Evolutionary conservation across 2,329 filamentous ascomycete genomes (phyloP).

Genomic region (Ceratocystis papillata): DNA sequence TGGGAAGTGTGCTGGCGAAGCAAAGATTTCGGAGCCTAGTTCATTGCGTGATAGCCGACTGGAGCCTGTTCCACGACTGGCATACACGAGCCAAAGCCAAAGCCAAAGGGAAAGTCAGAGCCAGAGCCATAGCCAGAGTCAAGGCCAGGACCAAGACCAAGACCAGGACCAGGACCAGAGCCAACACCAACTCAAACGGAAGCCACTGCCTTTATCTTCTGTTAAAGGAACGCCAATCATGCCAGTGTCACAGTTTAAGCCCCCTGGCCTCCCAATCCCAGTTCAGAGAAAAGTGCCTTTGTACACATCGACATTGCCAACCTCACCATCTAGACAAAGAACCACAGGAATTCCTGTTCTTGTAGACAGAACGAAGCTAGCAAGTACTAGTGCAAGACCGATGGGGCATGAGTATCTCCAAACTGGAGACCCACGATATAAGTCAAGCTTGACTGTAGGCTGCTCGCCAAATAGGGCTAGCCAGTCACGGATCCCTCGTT

Average conservation of each 20-base stretch:
- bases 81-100: neutral
- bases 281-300: neutral
- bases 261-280: neutral
- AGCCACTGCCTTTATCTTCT: neutral
- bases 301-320: neutral
- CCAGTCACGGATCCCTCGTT: conserved; percentile 13
- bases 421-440: neutral
- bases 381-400: neutral
- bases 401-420: neutral
- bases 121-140: neutral
- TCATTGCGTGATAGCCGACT: neutral
- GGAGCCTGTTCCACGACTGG: neutral
- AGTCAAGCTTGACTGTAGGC: neutral
- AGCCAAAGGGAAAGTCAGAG: neutral
- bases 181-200: neutral
- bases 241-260: neutral
- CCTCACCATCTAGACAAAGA: neutral
- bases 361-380: neutral
- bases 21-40: neutral
- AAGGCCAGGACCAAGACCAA: neutral
- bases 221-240: neutral
- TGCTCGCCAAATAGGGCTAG: neutral
- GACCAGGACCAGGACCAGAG: neutral
- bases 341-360: neutral
- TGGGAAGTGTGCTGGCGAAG: neutral